Evolutionary conservation across 2,329 filamentous ascomycete species (phyloP), one percentile per base, ranked within the genome.

Genomic region (Fusarium neocosmosporiellum): DNA sequence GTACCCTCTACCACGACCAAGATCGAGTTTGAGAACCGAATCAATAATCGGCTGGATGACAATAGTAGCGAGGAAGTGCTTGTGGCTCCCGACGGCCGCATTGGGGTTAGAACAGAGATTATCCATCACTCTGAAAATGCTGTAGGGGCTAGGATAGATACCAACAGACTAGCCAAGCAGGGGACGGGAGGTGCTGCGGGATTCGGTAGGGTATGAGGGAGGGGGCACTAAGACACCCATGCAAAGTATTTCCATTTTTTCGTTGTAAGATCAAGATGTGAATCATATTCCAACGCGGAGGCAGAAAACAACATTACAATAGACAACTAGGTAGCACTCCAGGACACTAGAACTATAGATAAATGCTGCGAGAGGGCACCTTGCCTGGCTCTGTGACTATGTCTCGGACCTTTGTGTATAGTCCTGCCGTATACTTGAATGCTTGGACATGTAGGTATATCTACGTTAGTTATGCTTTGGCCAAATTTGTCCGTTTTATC

Each of bases 81-180:
- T 6, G 70, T 72, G 1, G 67, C 70, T 29, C 63, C 70, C 0
- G 48, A 13, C 5, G 70, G 70, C 0, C 57, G 71, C 2, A 72
- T 72, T n/a, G 70, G 67, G 22, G 70, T 72, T 2, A 65, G 67
- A 55, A 72, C 70, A 1, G 70, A 72, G 39, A 73, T 72, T 22
- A 5, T 31, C 0, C 46, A 50, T 50, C 46, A 9, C 27, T 50
- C 46, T 29, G 46, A 50, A 31, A 31, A 29, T 14, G 10, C 4
- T 31, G 1, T 50, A 20, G 46, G 46, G 7, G 46, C 18, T 1
- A 27, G 46, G 46, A 50, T 50, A 50, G 18, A 48, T 48, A 48
- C 24, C 3, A n/a, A 4, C n/a, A 29, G 43, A 4, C 10, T 29
- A 13, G 1, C 2, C 6, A 50, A 31, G 18, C 27, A 50, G 3